Evolutionary conservation across 176 grass and related monocot genomes (phyloP).

Genomic region (Pharus latifolius): DNA sequence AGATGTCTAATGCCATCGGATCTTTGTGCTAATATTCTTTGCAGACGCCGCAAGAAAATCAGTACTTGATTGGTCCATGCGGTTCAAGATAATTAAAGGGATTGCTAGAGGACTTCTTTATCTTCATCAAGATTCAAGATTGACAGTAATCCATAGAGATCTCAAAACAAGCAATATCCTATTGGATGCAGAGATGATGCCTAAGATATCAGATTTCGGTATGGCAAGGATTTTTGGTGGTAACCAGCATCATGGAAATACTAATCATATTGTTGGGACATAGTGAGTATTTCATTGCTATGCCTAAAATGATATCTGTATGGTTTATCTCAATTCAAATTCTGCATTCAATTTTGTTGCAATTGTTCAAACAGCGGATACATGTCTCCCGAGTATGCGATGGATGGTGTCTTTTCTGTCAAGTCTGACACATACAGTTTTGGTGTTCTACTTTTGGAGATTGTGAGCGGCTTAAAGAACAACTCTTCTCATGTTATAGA

Average conservation of each 20-base stretch:
- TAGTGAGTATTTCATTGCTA: slow-evolving; percentile 26
- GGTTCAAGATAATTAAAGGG: slow-evolving; percentile 36
- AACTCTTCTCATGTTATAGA: not conserved
- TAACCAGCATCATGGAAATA: slow-evolving; percentile 19
- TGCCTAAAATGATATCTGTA: not conserved
- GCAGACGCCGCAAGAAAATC: slow-evolving; percentile 1
- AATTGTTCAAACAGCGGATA: slow-evolving; percentile 20
- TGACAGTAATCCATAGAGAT: slow-evolving; percentile 33
- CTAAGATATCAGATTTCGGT: slow-evolving; percentile 67
- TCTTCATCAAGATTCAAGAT: slow-evolving; percentile 50
- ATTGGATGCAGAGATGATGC: slow-evolving; percentile 20
- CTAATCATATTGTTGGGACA: slow-evolving; percentile 32
- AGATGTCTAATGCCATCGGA: too few relatives aligned
- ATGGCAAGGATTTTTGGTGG: slow-evolving; percentile 37
- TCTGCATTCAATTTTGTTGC: not conserved
- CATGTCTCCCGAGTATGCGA: too few relatives aligned
- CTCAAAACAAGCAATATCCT: slow-evolving; percentile 48
- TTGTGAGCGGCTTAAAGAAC: slow-evolving; percentile 13
- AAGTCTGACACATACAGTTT: too few relatives aligned
- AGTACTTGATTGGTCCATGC: slow-evolving; percentile 20
- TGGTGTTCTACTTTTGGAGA: too few relatives aligned
- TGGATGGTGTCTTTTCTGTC: too few relatives aligned
- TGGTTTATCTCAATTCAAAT: not conserved
- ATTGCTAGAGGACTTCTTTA: slow-evolving; percentile 44
- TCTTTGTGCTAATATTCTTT: too few relatives aligned